Evolutionary conservation across 306 rosid species (phyloP).

Genomic region (Prunus campanulata): DNA sequence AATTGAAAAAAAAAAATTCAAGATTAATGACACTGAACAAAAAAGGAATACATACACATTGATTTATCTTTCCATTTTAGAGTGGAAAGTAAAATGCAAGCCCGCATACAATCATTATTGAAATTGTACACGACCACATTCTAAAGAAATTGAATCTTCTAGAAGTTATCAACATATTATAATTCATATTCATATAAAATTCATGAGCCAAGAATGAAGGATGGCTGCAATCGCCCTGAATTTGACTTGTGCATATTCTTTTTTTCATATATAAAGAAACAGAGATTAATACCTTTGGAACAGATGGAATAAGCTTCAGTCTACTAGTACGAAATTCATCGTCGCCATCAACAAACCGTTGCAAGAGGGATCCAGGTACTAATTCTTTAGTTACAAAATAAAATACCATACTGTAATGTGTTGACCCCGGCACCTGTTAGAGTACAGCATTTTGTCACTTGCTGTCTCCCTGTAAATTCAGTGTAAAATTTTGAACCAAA

Average conservation of each 20-base stretch:
- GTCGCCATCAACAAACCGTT: constrained; percentile 94
- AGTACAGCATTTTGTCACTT: constrained; percentile 25
- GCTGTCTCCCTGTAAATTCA: constrained; percentile 15
- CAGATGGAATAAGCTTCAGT: constrained; percentile 96
- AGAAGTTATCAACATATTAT: background rate
- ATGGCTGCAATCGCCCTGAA: background rate
- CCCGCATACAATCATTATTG: background rate
- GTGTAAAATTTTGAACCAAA: constrained; percentile 9
- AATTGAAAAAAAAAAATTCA: too few relatives aligned
- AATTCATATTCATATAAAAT: background rate
- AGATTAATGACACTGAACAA: background rate
- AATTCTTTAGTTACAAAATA: constrained; percentile 85
- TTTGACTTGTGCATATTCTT: background rate
- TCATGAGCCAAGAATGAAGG: background rate
- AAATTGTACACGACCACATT: background rate
- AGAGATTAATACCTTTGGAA: constrained; percentile 69
- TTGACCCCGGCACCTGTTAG: constrained; percentile 87
- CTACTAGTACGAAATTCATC: constrained; percentile 98
- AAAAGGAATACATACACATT: background rate
- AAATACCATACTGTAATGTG: constrained; percentile 95
- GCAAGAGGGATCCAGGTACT: constrained; percentile 88
- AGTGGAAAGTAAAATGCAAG: background rate
- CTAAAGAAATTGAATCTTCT: background rate
- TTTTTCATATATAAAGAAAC: background rate
- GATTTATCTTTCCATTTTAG: too few relatives aligned